Conservation (phyloP, 768 basidiomycete genomes). For the Xerocomus brunneocitrinus region DNA sequence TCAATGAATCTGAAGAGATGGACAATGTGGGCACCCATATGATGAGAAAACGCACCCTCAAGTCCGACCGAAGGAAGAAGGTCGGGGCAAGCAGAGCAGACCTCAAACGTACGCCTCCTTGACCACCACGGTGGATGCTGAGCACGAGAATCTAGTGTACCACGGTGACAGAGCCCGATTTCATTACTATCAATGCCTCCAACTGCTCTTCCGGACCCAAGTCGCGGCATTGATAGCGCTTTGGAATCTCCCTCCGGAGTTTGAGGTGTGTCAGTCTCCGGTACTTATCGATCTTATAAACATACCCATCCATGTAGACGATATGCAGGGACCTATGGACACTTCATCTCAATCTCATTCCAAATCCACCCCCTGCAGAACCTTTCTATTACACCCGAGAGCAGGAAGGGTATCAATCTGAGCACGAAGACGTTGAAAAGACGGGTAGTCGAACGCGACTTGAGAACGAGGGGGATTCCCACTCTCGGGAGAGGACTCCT, state of each 20-base stretch:
- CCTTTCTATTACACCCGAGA: slow-evolving; percentile 48
- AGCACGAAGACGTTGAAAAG: slow-evolving; percentile 5
- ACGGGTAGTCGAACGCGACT: slow-evolving; percentile 3
- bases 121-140: not conserved
- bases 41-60: slow-evolving; percentile 62
- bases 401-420: slow-evolving; percentile 20
- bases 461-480: slow-evolving; percentile 16
- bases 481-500: slow-evolving; percentile 8
- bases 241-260: slow-evolving; percentile 76
- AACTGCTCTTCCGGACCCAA: slow-evolving; percentile 77
- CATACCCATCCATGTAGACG: slow-evolving; percentile 38
- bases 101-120: slow-evolving; percentile 46
- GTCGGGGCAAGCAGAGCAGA: slow-evolving; percentile 49
- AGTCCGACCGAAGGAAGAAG: slow-evolving; percentile 51
- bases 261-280: slow-evolving; percentile 54
- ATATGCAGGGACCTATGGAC: slow-evolving; percentile 82
- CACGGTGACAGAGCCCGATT: slow-evolving; percentile 75
- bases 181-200: slow-evolving; percentile 81
- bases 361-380: slow-evolving; percentile 57
- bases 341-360: slow-evolving; percentile 60
- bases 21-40: slow-evolving; percentile 58
- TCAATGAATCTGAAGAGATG: slow-evolving; percentile 73
- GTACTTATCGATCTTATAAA: not conserved
- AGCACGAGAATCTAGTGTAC: slow-evolving; percentile 54
- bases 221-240: slow-evolving; percentile 50